Base-by-base conservation (phyloP, 148 eudicot species). In the Silene uniflora region DNA sequence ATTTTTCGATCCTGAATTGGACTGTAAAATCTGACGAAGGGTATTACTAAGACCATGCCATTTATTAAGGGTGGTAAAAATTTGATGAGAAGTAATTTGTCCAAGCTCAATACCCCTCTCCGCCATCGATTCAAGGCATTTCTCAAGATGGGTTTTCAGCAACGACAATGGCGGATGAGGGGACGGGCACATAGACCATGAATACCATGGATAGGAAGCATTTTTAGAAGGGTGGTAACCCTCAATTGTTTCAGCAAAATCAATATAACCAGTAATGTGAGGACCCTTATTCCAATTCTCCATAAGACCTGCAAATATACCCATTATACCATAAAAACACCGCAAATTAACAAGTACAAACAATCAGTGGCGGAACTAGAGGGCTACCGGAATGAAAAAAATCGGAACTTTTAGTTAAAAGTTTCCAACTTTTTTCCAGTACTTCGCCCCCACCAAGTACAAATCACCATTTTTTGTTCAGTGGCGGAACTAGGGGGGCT, bases 251-350 rank as follows among this genome's bases (percentile, higher is more conserved):
- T 91, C 88, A 3, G 97, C 97, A 14, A 94, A 91, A 74, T 94
- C 98, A 0, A 91, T 84, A 46, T 91, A 94, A 44, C 90, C 98
- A 0, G 98, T 89, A 10, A 94, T 4, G 32, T 94, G 97, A 3
- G 96, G 97, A 1, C 89, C 93, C 9, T 88, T 86, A 83, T 91
- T 94, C 97, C 98, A 94, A 13, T 84, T 84, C 10, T 87, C 97
- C 22, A 88, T 77, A 4, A 91, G 81, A 80, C 97, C 98, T 93
- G 81, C 32, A 66, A 52, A 55, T 7, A 54, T 22, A 56, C 67
- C 1, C 16, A 58, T 32, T 4, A 32, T 60, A 58, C 42, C 24
- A 62, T 24, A 18, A 69, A 32, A 32, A 32, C 35, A 32, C 35
- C 4, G 35, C 35, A 32, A 32, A 32, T 32, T 32, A 32, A 32